phyloP scores from a whole-genome alignment of 768 basidiomycete genomes.

The Rickenella mellea region DNA sequence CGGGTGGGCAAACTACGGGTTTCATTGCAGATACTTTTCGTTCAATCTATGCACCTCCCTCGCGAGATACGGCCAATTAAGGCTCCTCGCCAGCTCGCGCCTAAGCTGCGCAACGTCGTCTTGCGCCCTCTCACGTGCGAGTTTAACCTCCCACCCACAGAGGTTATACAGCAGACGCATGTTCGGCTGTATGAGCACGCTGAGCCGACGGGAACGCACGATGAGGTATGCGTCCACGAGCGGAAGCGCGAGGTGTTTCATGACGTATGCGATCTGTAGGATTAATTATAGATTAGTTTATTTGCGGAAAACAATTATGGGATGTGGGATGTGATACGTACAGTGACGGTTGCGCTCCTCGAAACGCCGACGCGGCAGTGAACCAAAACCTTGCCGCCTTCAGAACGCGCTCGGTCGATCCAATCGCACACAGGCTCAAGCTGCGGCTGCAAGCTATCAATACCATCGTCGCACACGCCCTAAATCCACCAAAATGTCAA shows the following conservation, averaged over 20 bases:
- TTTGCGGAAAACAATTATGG: not conserved
- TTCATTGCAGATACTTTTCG: conserved; percentile 66
- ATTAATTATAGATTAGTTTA: conserved; percentile 2
- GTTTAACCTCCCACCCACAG: conserved; percentile 87
- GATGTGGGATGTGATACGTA: conserved; percentile 24
- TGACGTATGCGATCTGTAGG: conserved; percentile 84
- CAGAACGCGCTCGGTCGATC: conserved; percentile 78
- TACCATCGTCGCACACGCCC: conserved; percentile 92
- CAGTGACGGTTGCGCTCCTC: conserved; percentile 85
- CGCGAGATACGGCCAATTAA: conserved; percentile 80
- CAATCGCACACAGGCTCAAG: conserved; percentile 84
- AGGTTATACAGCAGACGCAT: conserved; percentile 93
- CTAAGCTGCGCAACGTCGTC: conserved; percentile 40
- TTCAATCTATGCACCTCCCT: conserved; percentile 80
- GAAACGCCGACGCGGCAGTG: conserved; percentile 99
- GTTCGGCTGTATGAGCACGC: conserved; percentile 90
- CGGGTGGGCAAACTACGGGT: too few relatives aligned
- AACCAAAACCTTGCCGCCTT: conserved; percentile 86
- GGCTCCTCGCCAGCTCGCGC: conserved; percentile 53
- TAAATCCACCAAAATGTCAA: too few relatives aligned
- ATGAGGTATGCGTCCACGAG: conserved; percentile 92
- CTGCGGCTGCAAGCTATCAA: conserved; percentile 86
- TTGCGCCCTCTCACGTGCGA: conserved; percentile 68
- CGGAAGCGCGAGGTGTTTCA: conserved; percentile 80
- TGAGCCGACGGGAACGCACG: conserved; percentile 82